Evolutionary conservation across 2,329 filamentous ascomycete species (phyloP), one percentile per base, ranked within the genome.

Genomic region (Alternaria ethzedia): DNA sequence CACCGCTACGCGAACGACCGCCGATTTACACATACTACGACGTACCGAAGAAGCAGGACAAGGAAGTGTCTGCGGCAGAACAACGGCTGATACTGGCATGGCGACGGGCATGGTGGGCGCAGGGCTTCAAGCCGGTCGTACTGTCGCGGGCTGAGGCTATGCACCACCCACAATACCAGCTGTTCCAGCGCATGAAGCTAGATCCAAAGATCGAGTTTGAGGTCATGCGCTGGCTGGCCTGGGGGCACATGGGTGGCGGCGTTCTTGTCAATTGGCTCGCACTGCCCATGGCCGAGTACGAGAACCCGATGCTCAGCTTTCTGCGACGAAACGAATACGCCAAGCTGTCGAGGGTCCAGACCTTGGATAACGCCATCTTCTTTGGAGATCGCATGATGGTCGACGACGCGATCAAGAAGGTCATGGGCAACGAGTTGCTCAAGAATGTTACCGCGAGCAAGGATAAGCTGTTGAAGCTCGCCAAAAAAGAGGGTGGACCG

Each of bases 1-100:
- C 96, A 50, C 92, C 92, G 3, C 83, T 97, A 26, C 82, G 79
- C 50, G 83, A 87, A 30, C 88, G 95, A 21, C 89, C 91, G 23
- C 86, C 89, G 1, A 89, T 98, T 58, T 98, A 97, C 81, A 97
- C 94, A 67, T 98, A 95, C 80, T 97, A 97, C 78, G 93, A 97
- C 74, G 83, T 87, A 11, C 88, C 87, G 5, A 78, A 84, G 64
- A 85, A 85, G 72, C 90, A 90, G 78, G 86, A 91, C 30, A 84
- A 86, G 52, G 86, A 86, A 17, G 86, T 87, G 54, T 87, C 87
- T 70, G 87, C 91, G 63, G 91, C 92, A 5, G 92, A 97, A 77
- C 90, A 90, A 74, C 87, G 90, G 62, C 82, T 98, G 63, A 85
- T 98, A 52, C 83, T 97, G 61, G 91, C 92, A 57, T 98, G 96